Base-by-base conservation (phyloP, 164 flowering plant genomes). In the Umbilicus rupestris region DNA sequence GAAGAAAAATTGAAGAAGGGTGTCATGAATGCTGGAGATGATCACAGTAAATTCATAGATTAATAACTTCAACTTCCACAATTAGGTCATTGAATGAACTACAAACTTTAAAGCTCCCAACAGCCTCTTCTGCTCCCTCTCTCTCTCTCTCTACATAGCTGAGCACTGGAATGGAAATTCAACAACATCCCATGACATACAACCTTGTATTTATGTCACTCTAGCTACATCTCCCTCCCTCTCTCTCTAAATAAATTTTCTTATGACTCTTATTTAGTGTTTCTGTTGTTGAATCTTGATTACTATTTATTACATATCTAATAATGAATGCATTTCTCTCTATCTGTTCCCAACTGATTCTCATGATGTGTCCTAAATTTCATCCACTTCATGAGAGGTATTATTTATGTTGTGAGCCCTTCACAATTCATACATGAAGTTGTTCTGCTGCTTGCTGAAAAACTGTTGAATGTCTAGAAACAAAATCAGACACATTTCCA, bases 51-150 rank as follows among this genome's bases (percentile, higher is more conserved):
- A 77, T n/a, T n/a, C n/a, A n/a, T 79, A 39, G 42, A 65, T 28
- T 62, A 63, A 71, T 74, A 78, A 82, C 80, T 80, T 77, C 80
- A 77, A 72, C 82, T 75, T 81, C 85, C 81, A 29, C 67, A 78
- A 70, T 74, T 78, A 77, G 82, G 73, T 82, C 80, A 72, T 78
- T 73, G 73, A 72, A 74, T 69, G 70, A 76, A 68, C 75, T 55
- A 71, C 57, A 50, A 47, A 11, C 57, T 20, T 50, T 50, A 50
- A 50, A 50, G 28, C 57, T 22, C 15, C 17, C 29, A 50, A 50
- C 29, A 50, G 28, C 57, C 12, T n/a, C n/a, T n/a, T n/a, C n/a
- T n/a, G n/a, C 22, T 22, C 14, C 22, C 28, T 20, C 57, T 50
- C 55, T 49, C 57, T 35, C 37, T 35, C 37, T 35, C 37, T 35